Percentiles rank a stretch among this genome's conserved stretches.
Conservation (phyloP, 495 filamentous ascomycete species). For the Penicillium maclennaniae region DNA sequence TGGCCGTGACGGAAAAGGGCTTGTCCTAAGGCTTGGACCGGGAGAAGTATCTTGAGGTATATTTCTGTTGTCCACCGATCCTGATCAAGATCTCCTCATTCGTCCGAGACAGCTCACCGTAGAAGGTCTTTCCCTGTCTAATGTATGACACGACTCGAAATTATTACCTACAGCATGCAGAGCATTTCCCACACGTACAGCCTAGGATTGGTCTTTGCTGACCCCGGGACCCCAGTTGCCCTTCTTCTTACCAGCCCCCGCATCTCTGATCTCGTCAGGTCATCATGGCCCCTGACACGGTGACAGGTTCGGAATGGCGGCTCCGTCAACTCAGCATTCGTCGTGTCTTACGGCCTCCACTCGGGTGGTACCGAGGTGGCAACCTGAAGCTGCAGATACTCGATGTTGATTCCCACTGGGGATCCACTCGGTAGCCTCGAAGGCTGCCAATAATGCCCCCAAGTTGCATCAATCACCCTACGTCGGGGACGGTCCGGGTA, state of each 20-base stretch:
- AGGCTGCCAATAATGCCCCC: conserved; percentile 3
- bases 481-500: not conserved
- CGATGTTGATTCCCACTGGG: not conserved
- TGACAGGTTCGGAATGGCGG: not conserved
- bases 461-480: not conserved
- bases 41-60: not conserved
- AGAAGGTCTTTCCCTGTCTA: conserved; percentile 9
- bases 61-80: not conserved
- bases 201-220: conserved; percentile 4
- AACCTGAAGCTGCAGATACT: conserved; percentile 8
- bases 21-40: not conserved
- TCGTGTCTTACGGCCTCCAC: conserved; percentile 6
- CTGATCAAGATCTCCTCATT: conserved; percentile 1
- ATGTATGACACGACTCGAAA: conserved; percentile 17
- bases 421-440: not conserved
- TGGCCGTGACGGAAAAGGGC: not conserved
- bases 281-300: conserved; percentile 4
- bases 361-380: conserved; percentile 23
- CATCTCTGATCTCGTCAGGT: conserved; percentile 1
- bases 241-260: not conserved
- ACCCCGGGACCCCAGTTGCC: not conserved
- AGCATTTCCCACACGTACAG: conserved; percentile 19
- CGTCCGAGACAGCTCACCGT: not conserved
- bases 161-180: conserved; percentile 20
- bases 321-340: conserved; percentile 4